A percentile compares a stretch with the other conserved stretches of the same genome.
Conservation (phyloP, 371 early-diverging fungal genomes). For the Sanchytrium tribonematis region DNA sequence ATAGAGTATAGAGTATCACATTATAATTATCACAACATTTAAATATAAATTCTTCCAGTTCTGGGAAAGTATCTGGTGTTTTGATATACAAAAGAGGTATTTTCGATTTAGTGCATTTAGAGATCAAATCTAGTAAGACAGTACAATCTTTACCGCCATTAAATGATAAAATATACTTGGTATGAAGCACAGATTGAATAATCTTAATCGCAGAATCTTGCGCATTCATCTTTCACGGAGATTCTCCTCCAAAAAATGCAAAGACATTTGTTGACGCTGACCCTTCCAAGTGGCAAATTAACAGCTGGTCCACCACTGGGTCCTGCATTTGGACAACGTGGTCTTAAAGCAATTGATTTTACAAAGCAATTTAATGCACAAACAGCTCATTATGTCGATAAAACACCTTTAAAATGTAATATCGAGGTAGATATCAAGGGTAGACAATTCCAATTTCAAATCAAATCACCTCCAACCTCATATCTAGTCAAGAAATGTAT, state of each 20-base stretch:
- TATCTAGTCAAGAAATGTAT: conserved; percentile 67
- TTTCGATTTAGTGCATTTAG: too few species aligned
- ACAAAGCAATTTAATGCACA: conserved; percentile 90
- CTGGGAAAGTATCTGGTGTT: conserved; percentile 41
- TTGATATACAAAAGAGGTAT: conserved; percentile 36
- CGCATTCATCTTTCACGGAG: too few species aligned
- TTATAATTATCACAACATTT: too few species aligned
- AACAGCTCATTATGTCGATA: conserved; percentile 34
- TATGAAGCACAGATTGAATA: too few species aligned
- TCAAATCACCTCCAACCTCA: conserved; percentile 61
- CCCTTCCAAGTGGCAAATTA: conserved; percentile 65
- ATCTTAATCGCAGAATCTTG: too few species aligned
- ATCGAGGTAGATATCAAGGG: conserved; percentile 58
- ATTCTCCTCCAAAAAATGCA: too few species aligned
- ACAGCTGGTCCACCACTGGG: conserved; percentile 86
- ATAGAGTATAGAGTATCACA: neutral
- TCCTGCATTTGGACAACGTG: conserved; percentile 83
- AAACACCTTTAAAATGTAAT: conserved; percentile 49
- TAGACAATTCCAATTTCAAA: conserved; percentile 57
- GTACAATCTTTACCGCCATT: conserved; percentile 96
- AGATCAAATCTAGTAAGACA: conserved; percentile 49
- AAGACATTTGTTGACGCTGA: conserved; percentile 11
- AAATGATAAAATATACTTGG: too few species aligned
- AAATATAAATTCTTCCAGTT: conserved; percentile 61
- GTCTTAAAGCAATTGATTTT: conserved; percentile 93